Evolutionary conservation across 1,139 yeast species (phyloP).

Genomic region (Suhomyces atakaporum): DNA sequence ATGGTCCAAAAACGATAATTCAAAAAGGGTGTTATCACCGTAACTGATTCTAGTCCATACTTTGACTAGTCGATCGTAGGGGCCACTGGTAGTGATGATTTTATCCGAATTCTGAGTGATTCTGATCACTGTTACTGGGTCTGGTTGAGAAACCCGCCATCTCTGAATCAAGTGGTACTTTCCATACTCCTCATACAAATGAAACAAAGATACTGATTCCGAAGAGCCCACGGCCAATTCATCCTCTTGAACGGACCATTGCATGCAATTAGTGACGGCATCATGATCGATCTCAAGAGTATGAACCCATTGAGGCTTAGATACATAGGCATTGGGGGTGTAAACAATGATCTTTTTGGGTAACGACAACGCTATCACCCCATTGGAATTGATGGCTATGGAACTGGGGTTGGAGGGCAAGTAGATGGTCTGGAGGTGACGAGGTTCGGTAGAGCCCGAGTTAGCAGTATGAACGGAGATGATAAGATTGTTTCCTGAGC

Average conservation of each 20-base stretch:
- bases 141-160: constrained; percentile 60
- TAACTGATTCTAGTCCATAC: constrained; percentile 78
- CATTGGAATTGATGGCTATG: constrained; percentile 64
- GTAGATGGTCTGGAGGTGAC: constrained; percentile 72
- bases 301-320: constrained; percentile 51
- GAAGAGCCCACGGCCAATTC: constrained; percentile 67
- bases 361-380: constrained; percentile 54
- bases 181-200: constrained; percentile 50
- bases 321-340: constrained; percentile 49
- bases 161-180: constrained; percentile 30
- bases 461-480: constrained; percentile 33
- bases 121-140: constrained; percentile 53
- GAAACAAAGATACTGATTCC: constrained; percentile 53
- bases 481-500: constrained; percentile 86
- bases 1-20: constrained; percentile 68
- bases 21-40: constrained; percentile 71
- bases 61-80: constrained; percentile 66
- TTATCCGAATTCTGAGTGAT: constrained; percentile 67
- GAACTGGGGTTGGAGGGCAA: constrained; percentile 66
- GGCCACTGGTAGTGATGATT: constrained; percentile 60
- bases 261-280: constrained; percentile 50
- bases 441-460: constrained; percentile 15
- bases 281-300: constrained; percentile 21
- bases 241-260: constrained; percentile 64
- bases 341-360: constrained; percentile 35